Evolutionary conservation across 192 early-diverging fungal genomes (phyloP), one percentile per base, ranked within the genome.

Genomic region (Entomortierella beljakovae): DNA sequence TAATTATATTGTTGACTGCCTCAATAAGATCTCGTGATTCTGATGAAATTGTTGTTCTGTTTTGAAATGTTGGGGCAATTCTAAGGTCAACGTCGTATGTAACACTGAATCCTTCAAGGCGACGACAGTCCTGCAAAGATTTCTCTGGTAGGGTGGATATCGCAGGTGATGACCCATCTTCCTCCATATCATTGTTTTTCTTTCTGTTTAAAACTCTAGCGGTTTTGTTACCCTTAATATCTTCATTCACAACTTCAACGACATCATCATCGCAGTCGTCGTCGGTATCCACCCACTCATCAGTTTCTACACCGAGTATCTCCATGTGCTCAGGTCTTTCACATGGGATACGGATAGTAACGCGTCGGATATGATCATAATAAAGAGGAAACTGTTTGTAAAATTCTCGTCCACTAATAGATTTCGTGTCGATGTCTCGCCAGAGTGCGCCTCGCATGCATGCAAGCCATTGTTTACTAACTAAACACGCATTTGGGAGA

Each of bases 371-470:
- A 3, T 46, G 52, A 2, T 61, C 38, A 29, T 70, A 61, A 46
- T 70, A 33, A 6, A 33, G 26, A 10, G 57, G 37, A 46, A 70
- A 70, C 51, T 61, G 58, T 0, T 49, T 40, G 31, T 61, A 48
- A n/a, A 31, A 58, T 1, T 8, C 3, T 3, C 25, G 15, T 22
- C 18, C 5, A 25, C 37, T 2, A 32, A 50, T 22, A 2, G 23
- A 22, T 13, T 55, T 23, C 1, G 29, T 37, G 13, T 23, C 9
- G 46, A 70, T 61, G 0, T 15, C 22, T 2, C 26, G 35, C 68
- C 68, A 70, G 20, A 70, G 40, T 34, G n/a, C 25, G 1, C 58
- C 33, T 1, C 59, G 68, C 20, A 55, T 13, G 23, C 68, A 70
- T 1, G 37, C 15, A 8, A 46, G 42, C 68, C 68, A 70, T 9